Evolutionary conservation across 1,284 basidiomycete genomes (phyloP).

Genomic region (Ceratobasidium sp.): DNA sequence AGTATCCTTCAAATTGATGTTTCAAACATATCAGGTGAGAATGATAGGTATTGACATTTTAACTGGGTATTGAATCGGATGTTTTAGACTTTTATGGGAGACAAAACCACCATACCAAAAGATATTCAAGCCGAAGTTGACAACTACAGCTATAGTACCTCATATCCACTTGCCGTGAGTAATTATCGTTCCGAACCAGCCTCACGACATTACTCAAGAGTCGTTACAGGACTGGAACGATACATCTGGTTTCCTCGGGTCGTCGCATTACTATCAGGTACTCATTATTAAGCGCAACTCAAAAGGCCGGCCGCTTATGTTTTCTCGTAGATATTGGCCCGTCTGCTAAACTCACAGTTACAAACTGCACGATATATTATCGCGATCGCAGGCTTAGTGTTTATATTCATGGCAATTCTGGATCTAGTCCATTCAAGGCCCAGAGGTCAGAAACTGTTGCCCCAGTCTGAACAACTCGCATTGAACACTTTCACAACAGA

Average conservation of each 20-base stretch:
- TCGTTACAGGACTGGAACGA: slow-evolving; percentile 27
- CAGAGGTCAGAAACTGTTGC: neutral
- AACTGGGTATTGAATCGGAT: too few species aligned
- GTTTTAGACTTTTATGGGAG: too few species aligned
- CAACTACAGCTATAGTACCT: too few species aligned
- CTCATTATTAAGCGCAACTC: neutral
- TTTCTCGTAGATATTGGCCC: slow-evolving; percentile 29
- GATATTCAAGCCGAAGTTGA: too few species aligned
- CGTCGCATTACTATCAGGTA: slow-evolving; percentile 28
- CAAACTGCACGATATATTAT: slow-evolving; percentile 27
- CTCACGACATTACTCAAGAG: too few species aligned
- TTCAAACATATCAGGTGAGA: too few species aligned
- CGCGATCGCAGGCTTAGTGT: slow-evolving; percentile 7
- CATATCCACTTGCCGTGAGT: too few species aligned
- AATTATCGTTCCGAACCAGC: too few species aligned
- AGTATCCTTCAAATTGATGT: slow-evolving; percentile 14
- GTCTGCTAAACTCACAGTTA: slow-evolving; percentile 13
- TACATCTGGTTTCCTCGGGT: slow-evolving; percentile 11
- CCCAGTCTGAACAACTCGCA: neutral
- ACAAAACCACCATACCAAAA: too few species aligned
- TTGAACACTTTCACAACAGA: neutral
- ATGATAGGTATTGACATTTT: too few species aligned
- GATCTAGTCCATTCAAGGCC: slow-evolving; percentile 18
- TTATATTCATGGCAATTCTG: slow-evolving; percentile 11
- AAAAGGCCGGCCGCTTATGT: too few species aligned